A percentile compares a stretch with the other conserved stretches of the same genome.
These are phyloP conservation scores for Manihot esculenta DNA, from an alignment of 441 rosid species.

Conservation along the genomic window DNA sequence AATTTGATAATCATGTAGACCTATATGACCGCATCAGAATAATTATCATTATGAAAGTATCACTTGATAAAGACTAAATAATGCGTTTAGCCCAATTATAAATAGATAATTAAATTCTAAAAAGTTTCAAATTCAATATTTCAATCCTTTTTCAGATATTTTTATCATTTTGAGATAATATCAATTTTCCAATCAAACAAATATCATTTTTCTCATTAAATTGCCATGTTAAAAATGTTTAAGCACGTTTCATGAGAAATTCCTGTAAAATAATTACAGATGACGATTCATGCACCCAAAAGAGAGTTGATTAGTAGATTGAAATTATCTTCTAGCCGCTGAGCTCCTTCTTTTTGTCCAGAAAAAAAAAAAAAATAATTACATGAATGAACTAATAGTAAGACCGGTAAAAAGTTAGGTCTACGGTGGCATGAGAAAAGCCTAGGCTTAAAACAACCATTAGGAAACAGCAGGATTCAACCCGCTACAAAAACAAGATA, in stretches of 20 bases:
- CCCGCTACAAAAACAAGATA: not conserved
- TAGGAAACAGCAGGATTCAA: not conserved
- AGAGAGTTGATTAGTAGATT: not conserved
- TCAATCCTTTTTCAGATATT: too few species aligned
- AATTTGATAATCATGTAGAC: not conserved
- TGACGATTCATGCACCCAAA: not conserved
- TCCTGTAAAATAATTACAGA: too few species aligned
- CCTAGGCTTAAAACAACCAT: conserved; percentile 15
- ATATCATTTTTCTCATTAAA: too few species aligned
- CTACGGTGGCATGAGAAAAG: conserved; percentile 15
- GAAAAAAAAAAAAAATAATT: conserved; percentile 15
- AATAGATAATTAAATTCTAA: too few species aligned
- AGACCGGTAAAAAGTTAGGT: conserved; percentile 27
- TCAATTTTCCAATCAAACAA: too few species aligned
- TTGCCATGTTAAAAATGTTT: too few species aligned
- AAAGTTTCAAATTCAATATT: too few species aligned
- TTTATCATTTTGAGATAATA: too few species aligned
- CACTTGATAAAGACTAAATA: too few species aligned
- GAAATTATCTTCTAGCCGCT: not conserved
- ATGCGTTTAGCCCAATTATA: too few species aligned
- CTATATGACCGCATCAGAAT: not conserved
- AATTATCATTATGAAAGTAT: not conserved
- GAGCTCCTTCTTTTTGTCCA: not conserved
- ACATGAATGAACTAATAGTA: conserved; percentile 26
- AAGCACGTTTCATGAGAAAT: too few species aligned